Conservation (phyloP, 73 alveolate species). For the Paramecium biaurelia region DNA sequence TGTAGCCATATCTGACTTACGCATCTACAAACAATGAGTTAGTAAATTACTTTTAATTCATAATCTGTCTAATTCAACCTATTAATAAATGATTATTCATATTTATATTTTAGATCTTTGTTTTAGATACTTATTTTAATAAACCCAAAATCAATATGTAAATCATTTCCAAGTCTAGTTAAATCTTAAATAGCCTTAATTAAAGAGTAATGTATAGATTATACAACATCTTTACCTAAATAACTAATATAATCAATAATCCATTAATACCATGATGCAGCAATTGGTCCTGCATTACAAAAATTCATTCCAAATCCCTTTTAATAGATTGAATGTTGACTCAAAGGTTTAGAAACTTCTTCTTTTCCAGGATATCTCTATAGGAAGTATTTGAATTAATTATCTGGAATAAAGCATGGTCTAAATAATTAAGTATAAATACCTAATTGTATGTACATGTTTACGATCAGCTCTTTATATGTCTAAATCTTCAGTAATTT, state of each 20-base stretch:
- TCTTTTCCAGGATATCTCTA: constrained; percentile 64
- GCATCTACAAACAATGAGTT: constrained; percentile 4
- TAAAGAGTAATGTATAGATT: constrained; percentile 35
- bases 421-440: not conserved
- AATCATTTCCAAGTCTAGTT: constrained; percentile 54
- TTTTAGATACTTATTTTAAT: not conserved
- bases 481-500: constrained; percentile 51
- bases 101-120: constrained; percentile 50
- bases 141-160: constrained; percentile 50
- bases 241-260: not conserved
- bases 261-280: constrained; percentile 63
- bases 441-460: constrained; percentile 63
- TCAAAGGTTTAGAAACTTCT: constrained; percentile 54
- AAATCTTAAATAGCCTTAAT: constrained; percentile 56
- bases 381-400: constrained; percentile 49
- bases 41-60: constrained; percentile 37
- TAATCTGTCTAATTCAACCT: constrained; percentile 41
- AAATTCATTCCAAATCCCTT: constrained; percentile 65
- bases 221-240: constrained; percentile 64
- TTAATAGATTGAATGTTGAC: constrained; percentile 60
- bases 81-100: constrained; percentile 39
- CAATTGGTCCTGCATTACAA: constrained; percentile 67
- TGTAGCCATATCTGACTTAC: constrained; percentile 66
- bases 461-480: constrained; percentile 64
- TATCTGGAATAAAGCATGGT: constrained; percentile 66